Evolutionary conservation across 805 yeast species (phyloP).

Genomic region (Ogataea saltuana): DNA sequence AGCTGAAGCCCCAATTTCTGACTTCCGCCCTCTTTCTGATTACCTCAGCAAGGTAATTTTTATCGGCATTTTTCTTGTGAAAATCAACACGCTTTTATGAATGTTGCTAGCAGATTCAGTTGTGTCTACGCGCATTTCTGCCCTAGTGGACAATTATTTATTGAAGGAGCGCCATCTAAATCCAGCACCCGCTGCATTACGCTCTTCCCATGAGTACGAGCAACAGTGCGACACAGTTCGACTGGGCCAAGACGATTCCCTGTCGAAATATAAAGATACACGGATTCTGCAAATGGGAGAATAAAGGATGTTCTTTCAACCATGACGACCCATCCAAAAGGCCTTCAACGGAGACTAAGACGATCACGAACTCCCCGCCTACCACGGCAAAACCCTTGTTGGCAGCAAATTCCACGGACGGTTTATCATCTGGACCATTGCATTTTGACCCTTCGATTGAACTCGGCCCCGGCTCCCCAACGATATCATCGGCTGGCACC

Average conservation of each 20-base stretch:
- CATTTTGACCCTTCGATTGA: slow-evolving; percentile 3
- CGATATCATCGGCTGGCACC: slow-evolving; percentile 12
- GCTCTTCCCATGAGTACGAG: slow-evolving; percentile 11
- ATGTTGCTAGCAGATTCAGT: too few species aligned
- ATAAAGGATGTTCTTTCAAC: slow-evolving; percentile 82
- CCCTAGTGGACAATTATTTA: neutral
- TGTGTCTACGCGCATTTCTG: too few species aligned
- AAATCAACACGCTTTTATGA: neutral
- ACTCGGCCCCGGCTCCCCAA: slow-evolving; percentile 13
- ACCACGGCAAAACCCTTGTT: too few species aligned
- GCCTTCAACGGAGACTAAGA: slow-evolving; percentile 11
- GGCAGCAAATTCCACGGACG: too few species aligned
- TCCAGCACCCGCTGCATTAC: neutral
- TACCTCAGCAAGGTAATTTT: neutral
- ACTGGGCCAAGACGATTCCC: slow-evolving; percentile 70
- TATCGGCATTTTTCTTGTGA: slow-evolving; percentile 5
- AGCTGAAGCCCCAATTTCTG: neutral
- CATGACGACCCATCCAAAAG: slow-evolving; percentile 49
- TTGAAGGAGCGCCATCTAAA: neutral
- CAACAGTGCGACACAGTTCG: slow-evolving; percentile 38
- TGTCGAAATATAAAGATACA: slow-evolving; percentile 83
- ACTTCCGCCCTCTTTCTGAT: neutral
- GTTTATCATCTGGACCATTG: neutral
- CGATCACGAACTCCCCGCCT: too few species aligned
- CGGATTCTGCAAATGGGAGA: slow-evolving; percentile 85